Conservation (phyloP, 108 stramenopile species). For the Schizochytrium sp. region DNA sequence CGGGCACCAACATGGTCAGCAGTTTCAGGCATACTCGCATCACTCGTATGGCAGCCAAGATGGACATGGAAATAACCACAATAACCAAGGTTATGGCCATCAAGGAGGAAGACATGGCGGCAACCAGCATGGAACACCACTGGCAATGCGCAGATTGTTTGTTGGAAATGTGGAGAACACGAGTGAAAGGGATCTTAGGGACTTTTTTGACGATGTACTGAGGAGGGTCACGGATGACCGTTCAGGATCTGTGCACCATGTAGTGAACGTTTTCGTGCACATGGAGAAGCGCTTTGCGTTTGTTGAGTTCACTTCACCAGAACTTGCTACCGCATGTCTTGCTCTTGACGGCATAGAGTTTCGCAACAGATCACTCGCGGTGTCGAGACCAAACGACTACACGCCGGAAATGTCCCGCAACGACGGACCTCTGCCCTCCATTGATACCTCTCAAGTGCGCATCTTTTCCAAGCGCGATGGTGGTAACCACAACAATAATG, state of each 20-base stretch:
- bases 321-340: constrained; percentile 90
- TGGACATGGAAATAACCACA: neutral
- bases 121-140: constrained; percentile 76
- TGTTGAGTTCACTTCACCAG: constrained; percentile 92
- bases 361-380: constrained; percentile 83
- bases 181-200: constrained; percentile 83
- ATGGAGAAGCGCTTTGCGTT: constrained; percentile 92
- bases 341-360: constrained; percentile 90
- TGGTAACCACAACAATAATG: neutral
- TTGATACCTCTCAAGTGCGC: constrained; percentile 78
- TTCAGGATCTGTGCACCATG: constrained; percentile 79
- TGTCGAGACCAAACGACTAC: constrained; percentile 97
- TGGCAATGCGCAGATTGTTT: constrained; percentile 95
- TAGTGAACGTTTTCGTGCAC: constrained; percentile 92
- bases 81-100: neutral
- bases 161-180: constrained; percentile 85
- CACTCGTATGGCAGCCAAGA: neutral
- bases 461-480: constrained; percentile 67
- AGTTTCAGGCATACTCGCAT: neutral
- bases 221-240: constrained; percentile 66
- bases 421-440: neutral
- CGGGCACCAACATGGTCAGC: too few relatives aligned
- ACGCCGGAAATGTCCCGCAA: constrained; percentile 81
- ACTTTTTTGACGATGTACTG: constrained; percentile 87
- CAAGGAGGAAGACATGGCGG: constrained; percentile 29